Percentiles rank a stretch among this genome's conserved stretches.
These are phyloP conservation scores for Didymosphaeria variabile DNA, from an alignment of 2,329 filamentous ascomycete species.

Conservation along the genomic window DNA sequence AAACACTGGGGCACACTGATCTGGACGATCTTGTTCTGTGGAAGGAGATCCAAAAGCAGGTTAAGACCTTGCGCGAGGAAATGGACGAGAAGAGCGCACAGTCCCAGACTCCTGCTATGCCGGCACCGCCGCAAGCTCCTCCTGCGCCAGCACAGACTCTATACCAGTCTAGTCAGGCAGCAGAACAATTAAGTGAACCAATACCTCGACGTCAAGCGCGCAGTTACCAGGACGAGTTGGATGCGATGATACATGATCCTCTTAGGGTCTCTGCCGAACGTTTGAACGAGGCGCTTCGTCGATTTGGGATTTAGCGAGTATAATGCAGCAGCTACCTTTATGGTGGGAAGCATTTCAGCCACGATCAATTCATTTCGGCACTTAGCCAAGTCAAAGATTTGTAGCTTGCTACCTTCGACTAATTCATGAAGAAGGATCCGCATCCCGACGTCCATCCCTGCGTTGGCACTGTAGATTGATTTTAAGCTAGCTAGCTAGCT, in stretches of 20 bases:
- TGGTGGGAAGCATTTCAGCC: too few relatives aligned
- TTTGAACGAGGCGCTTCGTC: conserved; percentile 1
- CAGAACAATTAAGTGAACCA: conserved; percentile 8
- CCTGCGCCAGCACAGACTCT: conserved; percentile 1
- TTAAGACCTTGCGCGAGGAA: conserved; percentile 54
- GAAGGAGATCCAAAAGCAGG: conserved; percentile 54
- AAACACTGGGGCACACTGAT: conserved; percentile 26
- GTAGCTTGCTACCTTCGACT: too few relatives aligned
- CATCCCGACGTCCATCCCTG: too few relatives aligned
- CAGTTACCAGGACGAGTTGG: conserved; percentile 30
- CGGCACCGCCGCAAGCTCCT: neutral
- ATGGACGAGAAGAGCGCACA: conserved; percentile 39
- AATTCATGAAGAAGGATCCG: too few relatives aligned
- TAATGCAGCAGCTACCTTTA: neutral
- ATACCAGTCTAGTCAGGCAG: neutral
- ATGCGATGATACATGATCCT: conserved; percentile 31
- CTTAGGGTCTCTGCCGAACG: conserved; percentile 8
- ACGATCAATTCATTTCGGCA: too few relatives aligned
- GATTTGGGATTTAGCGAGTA: conserved; percentile 7
- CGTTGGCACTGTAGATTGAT: too few relatives aligned
- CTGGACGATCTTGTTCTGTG: conserved; percentile 52
- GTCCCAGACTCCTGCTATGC: neutral
- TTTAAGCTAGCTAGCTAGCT: too few relatives aligned
- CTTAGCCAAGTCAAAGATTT: too few relatives aligned
- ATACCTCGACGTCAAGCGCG: conserved; percentile 17